phyloP scores from a whole-genome alignment of 2,329 filamentous ascomycete species.

The Botrytis sinoallii region DNA sequence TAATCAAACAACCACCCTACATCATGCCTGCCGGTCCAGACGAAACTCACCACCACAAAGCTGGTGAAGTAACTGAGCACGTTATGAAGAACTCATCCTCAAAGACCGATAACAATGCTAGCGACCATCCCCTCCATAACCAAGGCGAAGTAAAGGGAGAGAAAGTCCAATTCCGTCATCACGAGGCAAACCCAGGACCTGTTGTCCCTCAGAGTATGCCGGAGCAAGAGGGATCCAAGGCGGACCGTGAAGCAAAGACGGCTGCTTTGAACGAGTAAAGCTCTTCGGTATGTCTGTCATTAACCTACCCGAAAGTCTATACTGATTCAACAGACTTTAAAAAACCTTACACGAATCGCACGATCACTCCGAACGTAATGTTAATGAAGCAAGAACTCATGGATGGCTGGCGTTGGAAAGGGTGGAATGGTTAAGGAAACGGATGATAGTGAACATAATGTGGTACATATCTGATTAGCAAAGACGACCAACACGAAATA shows the following conservation, averaged over 20 bases:
- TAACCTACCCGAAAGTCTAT: background rate
- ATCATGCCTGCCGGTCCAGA: constrained; percentile 41
- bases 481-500: background rate
- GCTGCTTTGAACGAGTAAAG: constrained; percentile 24
- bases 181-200: constrained; percentile 57
- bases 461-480: constrained; percentile 5
- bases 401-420: constrained; percentile 12
- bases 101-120: constrained; percentile 40
- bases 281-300: constrained; percentile 27
- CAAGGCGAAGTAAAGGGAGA: constrained; percentile 44
- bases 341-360: background rate
- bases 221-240: constrained; percentile 60
- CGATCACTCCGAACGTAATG: background rate
- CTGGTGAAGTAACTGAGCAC: constrained; percentile 37
- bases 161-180: constrained; percentile 48
- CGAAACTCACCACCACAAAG: constrained; percentile 39
- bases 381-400: constrained; percentile 1
- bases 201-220: constrained; percentile 53
- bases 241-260: constrained; percentile 56
- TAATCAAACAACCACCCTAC: constrained; percentile 20
- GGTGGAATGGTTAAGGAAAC: background rate
- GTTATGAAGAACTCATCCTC: constrained; percentile 40
- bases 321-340: constrained; percentile 10
- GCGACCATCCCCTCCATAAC: constrained; percentile 39
- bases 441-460: background rate